These are phyloP conservation scores for Globisporangium solare DNA, from an alignment of 352 stramenopile species.

Conservation along the genomic window DNA sequence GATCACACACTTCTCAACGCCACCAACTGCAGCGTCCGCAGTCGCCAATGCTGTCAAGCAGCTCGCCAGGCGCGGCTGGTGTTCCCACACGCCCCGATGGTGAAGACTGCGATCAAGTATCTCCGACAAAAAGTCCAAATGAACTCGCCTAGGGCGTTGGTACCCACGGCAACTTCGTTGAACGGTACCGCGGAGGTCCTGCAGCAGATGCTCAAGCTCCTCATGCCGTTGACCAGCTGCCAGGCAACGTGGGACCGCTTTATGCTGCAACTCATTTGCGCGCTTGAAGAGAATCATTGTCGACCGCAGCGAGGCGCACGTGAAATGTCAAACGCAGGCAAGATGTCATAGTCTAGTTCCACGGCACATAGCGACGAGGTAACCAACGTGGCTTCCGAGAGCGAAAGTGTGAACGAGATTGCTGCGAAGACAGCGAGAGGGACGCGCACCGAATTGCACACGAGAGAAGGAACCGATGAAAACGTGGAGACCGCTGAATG, in stretches of 20 bases:
- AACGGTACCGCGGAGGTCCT: slow-evolving; percentile 16
- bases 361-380: too few relatives aligned
- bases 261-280: slow-evolving; percentile 14
- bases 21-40: background rate
- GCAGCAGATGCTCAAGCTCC: slow-evolving; percentile 8
- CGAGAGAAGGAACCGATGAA: background rate
- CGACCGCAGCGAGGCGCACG: background rate
- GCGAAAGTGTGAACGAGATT: too few relatives aligned
- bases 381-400: too few relatives aligned
- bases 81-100: slow-evolving; percentile 1
- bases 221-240: slow-evolving; percentile 17
- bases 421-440: too few relatives aligned
- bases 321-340: background rate
- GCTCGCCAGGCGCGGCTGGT: background rate
- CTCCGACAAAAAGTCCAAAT: too few relatives aligned
- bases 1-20: background rate
- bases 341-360: too few relatives aligned
- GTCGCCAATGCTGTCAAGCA: too few relatives aligned
- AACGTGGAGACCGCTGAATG: background rate
- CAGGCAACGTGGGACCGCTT: slow-evolving; percentile 25
- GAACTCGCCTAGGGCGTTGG: too few relatives aligned
- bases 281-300: slow-evolving; percentile 2
- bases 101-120: too few relatives aligned
- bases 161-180: slow-evolving; percentile 5
- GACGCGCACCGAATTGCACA: too few relatives aligned